A percentile compares a stretch with the other conserved stretches of the same genome.
phyloP scores from a whole-genome alignment of 306 rosid genomes.

The Gastrolobium bilobum region DNA sequence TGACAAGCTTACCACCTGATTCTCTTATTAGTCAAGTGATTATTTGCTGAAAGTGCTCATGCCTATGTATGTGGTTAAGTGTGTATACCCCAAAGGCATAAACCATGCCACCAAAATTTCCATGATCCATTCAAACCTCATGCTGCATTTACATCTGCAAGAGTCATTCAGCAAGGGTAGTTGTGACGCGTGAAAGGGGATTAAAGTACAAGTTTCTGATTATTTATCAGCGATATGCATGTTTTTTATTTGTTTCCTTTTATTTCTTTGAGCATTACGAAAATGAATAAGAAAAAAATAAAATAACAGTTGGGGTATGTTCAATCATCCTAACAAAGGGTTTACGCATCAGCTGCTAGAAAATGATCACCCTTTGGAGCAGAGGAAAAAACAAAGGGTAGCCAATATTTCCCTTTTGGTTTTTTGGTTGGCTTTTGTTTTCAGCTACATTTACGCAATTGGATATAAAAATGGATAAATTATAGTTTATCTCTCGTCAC shows the following conservation, averaged over 20 bases:
- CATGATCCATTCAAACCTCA: conserved; percentile 7
- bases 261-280: not conserved
- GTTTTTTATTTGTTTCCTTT: not conserved
- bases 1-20: not conserved
- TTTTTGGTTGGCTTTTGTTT: conserved; percentile 41
- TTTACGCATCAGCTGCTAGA: conserved; percentile 11
- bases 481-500: conserved; percentile 26
- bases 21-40: not conserved
- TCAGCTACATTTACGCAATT: conserved; percentile 25
- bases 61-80: not conserved
- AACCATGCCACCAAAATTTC: conserved; percentile 18
- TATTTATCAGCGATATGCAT: not conserved
- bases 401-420: conserved; percentile 41
- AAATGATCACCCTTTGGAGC: conserved; percentile 6
- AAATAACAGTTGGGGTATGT: conserved; percentile 10
- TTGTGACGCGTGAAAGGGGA: conserved; percentile 45
- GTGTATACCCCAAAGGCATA: not conserved
- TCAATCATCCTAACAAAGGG: conserved; percentile 30
- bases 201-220: not conserved
- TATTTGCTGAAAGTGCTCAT: not conserved
- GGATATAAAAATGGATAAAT: conserved; percentile 41
- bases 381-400: not conserved
- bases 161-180: conserved; percentile 28
- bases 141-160: conserved; percentile 25
- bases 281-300: conserved; percentile 17